Conservation (phyloP, 2,329 filamentous ascomycete genomes). For the Fusarium staphyleae region DNA sequence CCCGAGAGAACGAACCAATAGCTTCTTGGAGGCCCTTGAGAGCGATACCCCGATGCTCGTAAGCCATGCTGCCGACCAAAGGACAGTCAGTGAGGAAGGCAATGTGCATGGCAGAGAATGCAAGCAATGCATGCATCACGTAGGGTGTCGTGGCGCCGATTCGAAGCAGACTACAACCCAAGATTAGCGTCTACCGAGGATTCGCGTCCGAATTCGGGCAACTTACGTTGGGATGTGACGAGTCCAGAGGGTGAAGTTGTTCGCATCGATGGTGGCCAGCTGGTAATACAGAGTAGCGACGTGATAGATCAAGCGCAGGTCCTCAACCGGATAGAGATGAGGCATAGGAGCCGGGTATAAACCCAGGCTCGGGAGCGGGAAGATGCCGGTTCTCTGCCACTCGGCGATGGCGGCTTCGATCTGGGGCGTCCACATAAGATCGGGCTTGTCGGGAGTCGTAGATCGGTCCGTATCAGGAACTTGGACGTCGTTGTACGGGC, state of each 20-base stretch:
- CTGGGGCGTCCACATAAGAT: slow-evolving; percentile 85
- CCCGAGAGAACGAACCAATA: slow-evolving; percentile 81
- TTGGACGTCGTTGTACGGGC: slow-evolving; percentile 93
- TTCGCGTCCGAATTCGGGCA: not conserved
- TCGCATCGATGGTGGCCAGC: slow-evolving; percentile 77
- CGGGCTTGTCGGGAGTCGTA: slow-evolving; percentile 67
- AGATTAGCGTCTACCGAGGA: slow-evolving; percentile 20
- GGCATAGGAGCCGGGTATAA: slow-evolving; percentile 79
- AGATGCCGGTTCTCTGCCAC: slow-evolving; percentile 84
- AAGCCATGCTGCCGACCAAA: slow-evolving; percentile 85
- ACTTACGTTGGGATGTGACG: slow-evolving; percentile 90
- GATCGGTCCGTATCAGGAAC: slow-evolving; percentile 67
- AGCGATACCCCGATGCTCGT: slow-evolving; percentile 85
- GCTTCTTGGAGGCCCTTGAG: slow-evolving; percentile 88
- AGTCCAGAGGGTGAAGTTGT: slow-evolving; percentile 90
- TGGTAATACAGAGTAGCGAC: slow-evolving; percentile 86
- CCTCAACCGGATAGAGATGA: slow-evolving; percentile 75
- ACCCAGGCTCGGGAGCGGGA: slow-evolving; percentile 83
- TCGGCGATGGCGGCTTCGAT: slow-evolving; percentile 81
- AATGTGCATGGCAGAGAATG: slow-evolving; percentile 93
- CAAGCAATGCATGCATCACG: slow-evolving; percentile 92
- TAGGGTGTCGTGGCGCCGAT: slow-evolving; percentile 84
- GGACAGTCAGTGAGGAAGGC: slow-evolving; percentile 87
- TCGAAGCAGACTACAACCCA: slow-evolving; percentile 59
- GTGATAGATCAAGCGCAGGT: slow-evolving; percentile 89